A percentile compares a stretch with the other conserved stretches of the same genome.
These are phyloP conservation scores for Sistotremastrum niveocremeum DNA, from an alignment of 768 basidiomycete genomes.

Conservation along the genomic window DNA sequence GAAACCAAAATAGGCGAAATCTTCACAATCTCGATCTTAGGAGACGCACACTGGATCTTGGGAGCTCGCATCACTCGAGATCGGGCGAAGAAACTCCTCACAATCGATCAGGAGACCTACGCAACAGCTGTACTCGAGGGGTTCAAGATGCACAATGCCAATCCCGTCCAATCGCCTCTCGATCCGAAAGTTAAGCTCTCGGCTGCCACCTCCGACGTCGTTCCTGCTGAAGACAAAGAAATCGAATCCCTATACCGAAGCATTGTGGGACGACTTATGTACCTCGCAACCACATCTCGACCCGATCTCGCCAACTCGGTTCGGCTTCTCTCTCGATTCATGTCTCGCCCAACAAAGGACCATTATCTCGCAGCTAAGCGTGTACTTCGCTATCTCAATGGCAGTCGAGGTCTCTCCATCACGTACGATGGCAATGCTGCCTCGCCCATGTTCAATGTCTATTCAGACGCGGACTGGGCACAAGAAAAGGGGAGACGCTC, in stretches of 20 bases:
- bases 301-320: slow-evolving; percentile 19
- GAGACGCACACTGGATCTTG: slow-evolving; percentile 4
- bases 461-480: slow-evolving; percentile 16
- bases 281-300: slow-evolving; percentile 12
- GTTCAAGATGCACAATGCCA: slow-evolving; percentile 3
- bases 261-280: slow-evolving; percentile 19
- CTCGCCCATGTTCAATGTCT: too few relatives aligned
- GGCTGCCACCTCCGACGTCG: slow-evolving; percentile 4
- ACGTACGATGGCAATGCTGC: not conserved
- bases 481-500: slow-evolving; percentile 13
- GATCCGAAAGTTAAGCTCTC: slow-evolving; percentile 1
- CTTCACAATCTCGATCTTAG: slow-evolving; percentile 3
- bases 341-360: slow-evolving; percentile 7
- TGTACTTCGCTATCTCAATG: slow-evolving; percentile 13
- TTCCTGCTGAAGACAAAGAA: slow-evolving; percentile 1
- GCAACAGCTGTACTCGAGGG: slow-evolving; percentile 6
- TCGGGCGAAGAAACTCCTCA: slow-evolving; percentile 1
- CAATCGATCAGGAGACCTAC: slow-evolving; percentile 6
- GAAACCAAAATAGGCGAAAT: not conserved
- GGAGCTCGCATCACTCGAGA: slow-evolving; percentile 2
- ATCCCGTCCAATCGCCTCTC: slow-evolving; percentile 4
- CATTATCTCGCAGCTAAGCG: slow-evolving; percentile 14
- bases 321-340: slow-evolving; percentile 10
- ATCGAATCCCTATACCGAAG: slow-evolving; percentile 7
- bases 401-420: slow-evolving; percentile 5